phyloP scores from a whole-genome alignment of 1,284 basidiomycete species.

The Trametes sp. region DNA sequence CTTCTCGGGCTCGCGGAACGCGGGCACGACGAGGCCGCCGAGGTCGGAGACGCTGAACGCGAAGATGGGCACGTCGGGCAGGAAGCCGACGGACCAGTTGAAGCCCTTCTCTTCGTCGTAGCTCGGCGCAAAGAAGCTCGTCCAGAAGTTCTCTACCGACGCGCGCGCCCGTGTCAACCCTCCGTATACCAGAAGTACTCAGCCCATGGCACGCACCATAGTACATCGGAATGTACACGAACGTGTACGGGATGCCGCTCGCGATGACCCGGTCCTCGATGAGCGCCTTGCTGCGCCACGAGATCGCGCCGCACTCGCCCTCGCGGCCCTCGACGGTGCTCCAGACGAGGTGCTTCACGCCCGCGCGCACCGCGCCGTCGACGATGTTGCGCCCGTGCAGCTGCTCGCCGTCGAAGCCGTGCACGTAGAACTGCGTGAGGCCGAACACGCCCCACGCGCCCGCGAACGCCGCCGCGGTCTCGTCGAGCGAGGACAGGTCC shows the following conservation, averaged over 20 bases:
- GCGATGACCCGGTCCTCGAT: constrained; percentile 22
- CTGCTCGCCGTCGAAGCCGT: constrained; percentile 21
- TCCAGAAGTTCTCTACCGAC: constrained; percentile 21
- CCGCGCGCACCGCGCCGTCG: constrained; percentile 14
- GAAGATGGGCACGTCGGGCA: constrained; percentile 19
- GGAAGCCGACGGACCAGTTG: constrained; percentile 17
- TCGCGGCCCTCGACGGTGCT: constrained; percentile 22
- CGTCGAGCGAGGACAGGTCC: constrained; percentile 17
- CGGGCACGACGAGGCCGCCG: constrained; percentile 18
- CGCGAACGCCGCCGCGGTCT: constrained; percentile 13
- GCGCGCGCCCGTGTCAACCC: background rate
- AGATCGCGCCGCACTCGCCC: constrained; percentile 20
- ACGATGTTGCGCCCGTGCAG: constrained; percentile 21
- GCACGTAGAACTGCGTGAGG: constrained; percentile 21
- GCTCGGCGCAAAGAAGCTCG: constrained; percentile 21
- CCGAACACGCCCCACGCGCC: constrained; percentile 21
- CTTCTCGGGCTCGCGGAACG: constrained; percentile 21
- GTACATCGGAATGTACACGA: constrained; percentile 23
- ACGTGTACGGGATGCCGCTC: constrained; percentile 19
- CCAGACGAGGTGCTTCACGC: constrained; percentile 22
- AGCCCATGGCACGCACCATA: constrained; percentile 5
- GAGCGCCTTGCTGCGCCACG: constrained; percentile 20
- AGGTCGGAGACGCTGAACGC: constrained; percentile 19
- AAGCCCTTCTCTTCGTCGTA: constrained; percentile 22
- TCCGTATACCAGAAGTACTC: too few species aligned